phyloP scores from a whole-genome alignment of 2,329 filamentous ascomycete species.

The Pseudogymnoascus destructans region DNA sequence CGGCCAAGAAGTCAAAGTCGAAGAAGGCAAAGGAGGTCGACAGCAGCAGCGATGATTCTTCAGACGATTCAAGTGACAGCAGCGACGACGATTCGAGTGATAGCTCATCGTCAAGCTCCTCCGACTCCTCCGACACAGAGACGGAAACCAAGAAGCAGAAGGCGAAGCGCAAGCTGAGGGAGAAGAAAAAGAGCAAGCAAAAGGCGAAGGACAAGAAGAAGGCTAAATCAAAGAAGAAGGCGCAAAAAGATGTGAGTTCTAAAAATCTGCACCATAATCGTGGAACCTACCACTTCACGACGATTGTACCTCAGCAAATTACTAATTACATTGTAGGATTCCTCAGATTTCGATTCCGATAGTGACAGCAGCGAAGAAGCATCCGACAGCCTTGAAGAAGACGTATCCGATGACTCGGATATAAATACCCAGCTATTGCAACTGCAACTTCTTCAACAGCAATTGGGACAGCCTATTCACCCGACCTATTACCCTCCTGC shows the following conservation, averaged over 20 bases:
- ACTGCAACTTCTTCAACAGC: constrained; percentile 18
- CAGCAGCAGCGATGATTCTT: constrained; percentile 18
- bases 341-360: constrained; percentile 22
- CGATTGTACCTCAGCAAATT: constrained; percentile 7
- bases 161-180: constrained; percentile 27
- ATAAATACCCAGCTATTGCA: constrained; percentile 21
- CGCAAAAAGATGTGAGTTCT: constrained; percentile 24
- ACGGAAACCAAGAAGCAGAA: constrained; percentile 24
- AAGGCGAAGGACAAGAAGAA: constrained; percentile 26
- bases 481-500: constrained; percentile 9
- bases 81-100: constrained; percentile 8
- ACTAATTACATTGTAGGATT: constrained; percentile 14
- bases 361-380: constrained; percentile 21
- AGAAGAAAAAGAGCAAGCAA: constrained; percentile 27
- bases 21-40: constrained; percentile 17
- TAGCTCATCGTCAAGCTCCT: constrained; percentile 13
- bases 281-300: constrained; percentile 11
- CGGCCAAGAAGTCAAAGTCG: constrained; percentile 16
- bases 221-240: constrained; percentile 30
- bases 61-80: constrained; percentile 12
- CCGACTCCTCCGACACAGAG: constrained; percentile 11
- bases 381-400: constrained; percentile 24
- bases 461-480: constrained; percentile 13
- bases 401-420: constrained; percentile 24
- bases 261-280: constrained; percentile 4